Base-by-base conservation (phyloP, 2,329 filamentous ascomycete genomes). In the Ceratocystiopsis brevicomis region DNA sequence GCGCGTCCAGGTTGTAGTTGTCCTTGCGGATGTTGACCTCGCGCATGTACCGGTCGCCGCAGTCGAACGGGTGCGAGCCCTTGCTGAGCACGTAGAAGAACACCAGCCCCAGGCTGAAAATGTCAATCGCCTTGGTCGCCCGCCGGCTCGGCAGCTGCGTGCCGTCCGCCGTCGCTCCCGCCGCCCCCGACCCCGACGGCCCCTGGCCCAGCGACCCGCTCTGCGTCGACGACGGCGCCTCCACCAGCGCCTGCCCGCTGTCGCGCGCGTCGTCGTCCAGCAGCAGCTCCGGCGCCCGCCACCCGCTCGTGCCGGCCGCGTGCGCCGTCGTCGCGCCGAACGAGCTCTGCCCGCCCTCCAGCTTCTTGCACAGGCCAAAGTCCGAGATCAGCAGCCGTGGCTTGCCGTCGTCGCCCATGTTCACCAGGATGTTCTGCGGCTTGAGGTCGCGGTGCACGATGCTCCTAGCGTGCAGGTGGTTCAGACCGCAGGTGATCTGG, bases 11-110 rank as follows among this genome's bases (percentile, higher is more conserved):
- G 53, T 78, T 78, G 57, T 78, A 81, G 45, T 80, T 78, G 50
- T 84, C 83, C 58, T 93, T 92, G 53, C 93, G 86, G 53, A 98
- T 96, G 59, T 98, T 96, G 53, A 92, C 82, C 61, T 98, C 90
- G 42, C 90, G 77, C 75, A 93, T 92, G 66, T 90, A 96, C 41
- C 85, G 78, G 55, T 90, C 86, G 44, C 90, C 87, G 49, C 86
- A 87, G 56, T 95, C 88, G 54, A 92, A 98, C 0, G 90, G 90
- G 58, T 98, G 90, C 1, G 72, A 75, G 15, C 90, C 90, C 48
- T 86, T 82, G 1, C 88, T 95, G 47, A 98, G 69, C n/a, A 96
- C 87, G 58, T 95, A 98, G 63, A 87, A 96, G 66, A 95, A 98
- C n/a, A 98, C 86, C 43, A 94, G 80, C 1, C 90, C 90, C 34